Conservation (phyloP, 108 stramenopile genomes). For the Epipyxis sp. region DNA sequence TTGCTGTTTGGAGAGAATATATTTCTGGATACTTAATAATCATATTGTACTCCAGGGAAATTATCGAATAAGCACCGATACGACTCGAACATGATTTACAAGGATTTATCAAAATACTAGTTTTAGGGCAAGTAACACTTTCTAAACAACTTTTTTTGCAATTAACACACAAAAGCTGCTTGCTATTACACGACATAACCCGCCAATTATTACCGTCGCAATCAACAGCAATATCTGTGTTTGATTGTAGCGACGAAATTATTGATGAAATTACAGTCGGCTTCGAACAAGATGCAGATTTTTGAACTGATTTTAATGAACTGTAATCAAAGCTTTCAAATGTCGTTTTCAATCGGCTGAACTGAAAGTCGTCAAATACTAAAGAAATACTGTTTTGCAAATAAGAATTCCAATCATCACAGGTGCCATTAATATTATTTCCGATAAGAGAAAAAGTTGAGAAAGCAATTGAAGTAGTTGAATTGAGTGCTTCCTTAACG, state of each 20-base stretch:
- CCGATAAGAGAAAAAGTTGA: background rate
- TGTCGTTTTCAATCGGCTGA: background rate
- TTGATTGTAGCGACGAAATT: background rate
- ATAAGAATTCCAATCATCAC: background rate
- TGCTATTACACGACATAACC: background rate
- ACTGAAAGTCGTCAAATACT: background rate
- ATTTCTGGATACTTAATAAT: background rate
- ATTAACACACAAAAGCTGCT: background rate
- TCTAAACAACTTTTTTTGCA: slow-evolving; percentile 5
- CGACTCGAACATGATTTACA: background rate
- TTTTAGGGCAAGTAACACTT: background rate
- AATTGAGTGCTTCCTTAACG: background rate
- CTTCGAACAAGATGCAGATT: background rate
- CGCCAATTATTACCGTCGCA: background rate
- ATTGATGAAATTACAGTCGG: background rate
- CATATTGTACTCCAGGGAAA: background rate
- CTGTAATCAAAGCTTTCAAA: background rate
- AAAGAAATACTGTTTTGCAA: background rate
- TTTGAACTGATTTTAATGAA: background rate
- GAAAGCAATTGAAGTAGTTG: background rate
- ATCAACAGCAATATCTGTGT: background rate
- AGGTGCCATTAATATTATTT: background rate
- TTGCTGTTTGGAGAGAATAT: background rate
- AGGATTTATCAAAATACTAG: background rate
- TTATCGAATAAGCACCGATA: background rate